phyloP scores from a whole-genome alignment of 1,284 basidiomycete genomes.

The Naganishia albida region DNA sequence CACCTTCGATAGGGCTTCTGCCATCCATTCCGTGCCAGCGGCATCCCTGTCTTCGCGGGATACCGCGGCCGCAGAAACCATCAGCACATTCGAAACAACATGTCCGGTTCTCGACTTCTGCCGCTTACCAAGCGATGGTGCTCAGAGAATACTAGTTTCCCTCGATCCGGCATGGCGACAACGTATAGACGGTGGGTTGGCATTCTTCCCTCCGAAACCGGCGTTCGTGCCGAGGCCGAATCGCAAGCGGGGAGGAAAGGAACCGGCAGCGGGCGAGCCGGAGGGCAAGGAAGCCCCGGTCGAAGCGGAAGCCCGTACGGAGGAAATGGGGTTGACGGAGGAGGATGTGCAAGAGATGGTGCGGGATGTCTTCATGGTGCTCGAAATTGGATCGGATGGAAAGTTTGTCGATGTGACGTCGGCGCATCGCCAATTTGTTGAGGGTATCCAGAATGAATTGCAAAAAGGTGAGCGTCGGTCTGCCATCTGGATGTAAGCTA shows the following conservation, averaged over 20 bases:
- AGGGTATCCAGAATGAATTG: constrained; percentile 13
- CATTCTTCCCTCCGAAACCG: constrained; percentile 27
- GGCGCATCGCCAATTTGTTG: neutral
- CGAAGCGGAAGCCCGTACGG: neutral
- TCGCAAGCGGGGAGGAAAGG: constrained; percentile 23
- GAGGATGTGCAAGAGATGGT: constrained; percentile 32
- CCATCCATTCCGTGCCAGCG: constrained; percentile 19
- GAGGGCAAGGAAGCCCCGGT: constrained; percentile 8
- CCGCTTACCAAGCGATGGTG: constrained; percentile 34
- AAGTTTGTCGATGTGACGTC: constrained; percentile 6
- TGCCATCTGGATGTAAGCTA: constrained; percentile 20
- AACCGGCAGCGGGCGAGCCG: neutral
- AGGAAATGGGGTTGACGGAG: constrained; percentile 21
- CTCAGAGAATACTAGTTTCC: constrained; percentile 41
- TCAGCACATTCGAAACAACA: constrained; percentile 47
- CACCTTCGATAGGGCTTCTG: constrained; percentile 6
- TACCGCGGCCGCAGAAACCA: constrained; percentile 39
- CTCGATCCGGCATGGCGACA: constrained; percentile 47
- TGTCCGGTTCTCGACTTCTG: constrained; percentile 50
- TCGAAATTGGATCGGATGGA: constrained; percentile 7
- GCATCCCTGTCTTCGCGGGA: constrained; percentile 9
- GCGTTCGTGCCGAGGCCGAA: constrained; percentile 29
- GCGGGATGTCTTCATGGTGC: constrained; percentile 20
- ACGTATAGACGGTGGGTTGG: constrained; percentile 28
- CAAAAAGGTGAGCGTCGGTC: constrained; percentile 3